Conservation (phyloP, 495 filamentous ascomycete species). For the Jackrogersella minutella region DNA sequence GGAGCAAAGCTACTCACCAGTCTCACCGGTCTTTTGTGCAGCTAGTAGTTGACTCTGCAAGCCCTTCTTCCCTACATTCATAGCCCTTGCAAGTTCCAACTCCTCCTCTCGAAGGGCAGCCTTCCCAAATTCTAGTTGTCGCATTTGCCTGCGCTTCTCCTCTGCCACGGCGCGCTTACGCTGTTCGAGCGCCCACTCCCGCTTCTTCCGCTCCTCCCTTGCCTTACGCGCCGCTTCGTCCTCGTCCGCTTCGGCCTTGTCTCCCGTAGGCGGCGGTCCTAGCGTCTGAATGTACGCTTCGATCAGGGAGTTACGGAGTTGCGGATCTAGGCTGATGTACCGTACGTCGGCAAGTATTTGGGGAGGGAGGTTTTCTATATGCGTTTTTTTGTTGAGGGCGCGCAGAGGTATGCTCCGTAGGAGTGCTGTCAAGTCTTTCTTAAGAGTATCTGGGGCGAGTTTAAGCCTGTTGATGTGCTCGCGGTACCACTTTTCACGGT, state of each 20-base stretch:
- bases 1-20: conserved; percentile 5
- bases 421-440: conserved; percentile 79
- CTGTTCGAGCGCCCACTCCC: conserved; percentile 79
- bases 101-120: conserved; percentile 77
- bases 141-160: conserved; percentile 73
- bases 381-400: conserved; percentile 71
- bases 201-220: conserved; percentile 67
- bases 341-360: conserved; percentile 76
- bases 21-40: conserved; percentile 21
- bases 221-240: conserved; percentile 68
- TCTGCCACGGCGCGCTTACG: conserved; percentile 76
- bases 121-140: conserved; percentile 71
- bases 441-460: conserved; percentile 73
- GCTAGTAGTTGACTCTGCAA: conserved; percentile 68
- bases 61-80: conserved; percentile 77
- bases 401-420: conserved; percentile 73
- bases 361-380: conserved; percentile 69
- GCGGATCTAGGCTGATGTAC: conserved; percentile 78
- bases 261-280: conserved; percentile 67
- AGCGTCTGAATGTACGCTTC: conserved; percentile 79
- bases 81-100: conserved; percentile 78
- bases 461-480: conserved; percentile 85
- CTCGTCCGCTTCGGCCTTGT: conserved; percentile 59
- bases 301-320: conserved; percentile 75
- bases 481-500: conserved; percentile 89